These are phyloP conservation scores for Phytophthora vignae DNA, from an alignment of 352 stramenopile genomes.

Conservation along the genomic window DNA sequence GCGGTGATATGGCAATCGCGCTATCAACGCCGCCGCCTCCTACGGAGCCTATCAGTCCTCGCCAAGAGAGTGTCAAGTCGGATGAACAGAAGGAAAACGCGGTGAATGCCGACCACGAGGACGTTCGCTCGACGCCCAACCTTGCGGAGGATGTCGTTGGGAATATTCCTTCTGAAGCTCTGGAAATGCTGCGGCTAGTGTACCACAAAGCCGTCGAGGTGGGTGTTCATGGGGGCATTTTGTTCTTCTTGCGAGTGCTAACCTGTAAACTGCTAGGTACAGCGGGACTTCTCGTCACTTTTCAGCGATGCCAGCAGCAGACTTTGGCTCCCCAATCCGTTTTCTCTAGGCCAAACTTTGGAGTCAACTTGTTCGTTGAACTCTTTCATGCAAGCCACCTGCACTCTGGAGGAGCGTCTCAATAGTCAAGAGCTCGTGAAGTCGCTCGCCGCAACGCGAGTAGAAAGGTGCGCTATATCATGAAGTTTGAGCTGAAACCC, in stretches of 20 bases:
- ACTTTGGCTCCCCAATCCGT: conserved; percentile 12
- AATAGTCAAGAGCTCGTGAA: conserved; percentile 6
- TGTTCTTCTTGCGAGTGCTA: not conserved
- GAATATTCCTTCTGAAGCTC: conserved; percentile 1
- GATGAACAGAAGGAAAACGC: not conserved
- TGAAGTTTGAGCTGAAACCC: not conserved
- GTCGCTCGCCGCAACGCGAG: conserved; percentile 19
- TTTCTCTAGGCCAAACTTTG: not conserved
- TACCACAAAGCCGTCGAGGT: conserved; percentile 16
- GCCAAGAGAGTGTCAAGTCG: not conserved
- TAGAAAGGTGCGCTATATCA: conserved; percentile 26
- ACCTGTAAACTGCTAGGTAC: not conserved
- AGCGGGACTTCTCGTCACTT: conserved; percentile 6
- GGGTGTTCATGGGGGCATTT: not conserved
- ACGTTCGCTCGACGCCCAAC: not conserved
- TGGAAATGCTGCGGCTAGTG: conserved; percentile 21
- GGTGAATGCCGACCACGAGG: not conserved
- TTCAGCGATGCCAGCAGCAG: not conserved
- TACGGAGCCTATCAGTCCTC: not conserved
- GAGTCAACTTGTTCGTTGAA: conserved; percentile 8
- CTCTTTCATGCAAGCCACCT: conserved; percentile 13
- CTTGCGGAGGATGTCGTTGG: not conserved
- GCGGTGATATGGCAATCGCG: conserved; percentile 12
- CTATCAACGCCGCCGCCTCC: conserved; percentile 23
- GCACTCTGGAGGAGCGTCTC: conserved; percentile 23